phyloP scores from a whole-genome alignment of 139 green algal species.

The Ettlia oleoabundans region DNA sequence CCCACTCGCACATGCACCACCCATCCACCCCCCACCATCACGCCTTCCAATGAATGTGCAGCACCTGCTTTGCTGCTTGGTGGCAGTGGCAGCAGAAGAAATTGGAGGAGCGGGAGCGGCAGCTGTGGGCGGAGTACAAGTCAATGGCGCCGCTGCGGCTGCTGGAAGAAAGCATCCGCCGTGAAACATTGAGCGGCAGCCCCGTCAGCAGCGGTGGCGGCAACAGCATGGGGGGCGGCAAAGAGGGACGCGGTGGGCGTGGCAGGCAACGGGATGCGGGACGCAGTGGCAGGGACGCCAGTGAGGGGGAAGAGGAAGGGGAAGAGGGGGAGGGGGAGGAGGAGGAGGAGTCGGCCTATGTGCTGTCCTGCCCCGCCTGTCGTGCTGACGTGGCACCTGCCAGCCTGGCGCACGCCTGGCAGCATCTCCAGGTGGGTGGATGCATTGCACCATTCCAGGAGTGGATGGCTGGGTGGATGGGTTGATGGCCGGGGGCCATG shows the following conservation, averaged over 20 bases:
- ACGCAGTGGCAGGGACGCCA: too few relatives aligned
- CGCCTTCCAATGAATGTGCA: neutral
- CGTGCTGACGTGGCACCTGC: neutral
- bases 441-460: too few relatives aligned
- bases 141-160: conserved; percentile 9
- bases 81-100: conserved; percentile 42
- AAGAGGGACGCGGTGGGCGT: too few relatives aligned
- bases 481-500: too few relatives aligned
- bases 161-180: conserved; percentile 5
- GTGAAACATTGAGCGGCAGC: neutral
- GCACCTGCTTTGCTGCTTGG: conserved; percentile 40
- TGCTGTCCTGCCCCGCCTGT: conserved; percentile 25
- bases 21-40: neutral
- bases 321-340: neutral
- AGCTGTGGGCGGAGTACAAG: conserved; percentile 13
- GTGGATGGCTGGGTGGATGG: too few relatives aligned
- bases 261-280: too few relatives aligned
- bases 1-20: neutral
- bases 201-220: neutral
- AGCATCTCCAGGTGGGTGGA: conserved; percentile 2
- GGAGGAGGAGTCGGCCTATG: neutral
- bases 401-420: conserved; percentile 9
- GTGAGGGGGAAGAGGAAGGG: too few relatives aligned
- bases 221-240: neutral
- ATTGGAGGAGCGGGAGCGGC: conserved; percentile 12